Evolutionary conservation across 2,329 filamentous ascomycete species (phyloP), one percentile per base, ranked within the genome.

Genomic region (Nemania sp.): DNA sequence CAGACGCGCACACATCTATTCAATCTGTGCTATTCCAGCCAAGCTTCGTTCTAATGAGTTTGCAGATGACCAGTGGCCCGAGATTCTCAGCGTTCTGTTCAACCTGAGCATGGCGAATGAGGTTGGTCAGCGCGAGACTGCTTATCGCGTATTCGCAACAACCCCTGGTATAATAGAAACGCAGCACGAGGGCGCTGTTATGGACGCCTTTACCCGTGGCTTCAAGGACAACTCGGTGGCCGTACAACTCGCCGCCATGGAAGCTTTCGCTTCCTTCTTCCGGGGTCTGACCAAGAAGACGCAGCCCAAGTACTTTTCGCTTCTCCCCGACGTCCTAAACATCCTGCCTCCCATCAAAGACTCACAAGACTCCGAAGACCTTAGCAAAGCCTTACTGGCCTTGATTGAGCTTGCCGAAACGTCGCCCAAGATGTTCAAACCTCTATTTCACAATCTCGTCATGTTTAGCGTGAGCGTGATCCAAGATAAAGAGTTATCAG

Each of bases 391-490:
- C 20, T 87, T 99, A 43, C 81, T 97, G 57, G 90, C 94, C 21
- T 83, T 99, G 49, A 97, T 99, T 70, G 95, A 98, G 67, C 83
- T 99, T 57, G 95, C 95, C 40, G 95, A 98, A 77, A 85, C 90
- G n/a, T 90, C 91, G 20, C 92, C 94, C 20, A 96, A 95, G 78
- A 98, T 98, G 93, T 99, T 99, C 80, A 96, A 95, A 78, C 85
- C 84, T 18, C 82, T 96, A n/a, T 99, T 99, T 80, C 89, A 90
- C 72, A 93, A 92, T 71, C 83, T 99, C 3, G 94, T 98, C 53
- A 88, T 91, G 69, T 97, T 99, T 78, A 94, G 90, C 74, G 88
- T 98, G 62, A 92, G 91, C 6, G 92, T 98, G 59, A 91, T 99
- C 68, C 91, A 96, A 71, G 94, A 99, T 75, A 98, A 98, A 79